These are phyloP conservation scores for Penicillium cosmopolitanum DNA, from an alignment of 495 filamentous ascomycete species.

Conservation along the genomic window DNA sequence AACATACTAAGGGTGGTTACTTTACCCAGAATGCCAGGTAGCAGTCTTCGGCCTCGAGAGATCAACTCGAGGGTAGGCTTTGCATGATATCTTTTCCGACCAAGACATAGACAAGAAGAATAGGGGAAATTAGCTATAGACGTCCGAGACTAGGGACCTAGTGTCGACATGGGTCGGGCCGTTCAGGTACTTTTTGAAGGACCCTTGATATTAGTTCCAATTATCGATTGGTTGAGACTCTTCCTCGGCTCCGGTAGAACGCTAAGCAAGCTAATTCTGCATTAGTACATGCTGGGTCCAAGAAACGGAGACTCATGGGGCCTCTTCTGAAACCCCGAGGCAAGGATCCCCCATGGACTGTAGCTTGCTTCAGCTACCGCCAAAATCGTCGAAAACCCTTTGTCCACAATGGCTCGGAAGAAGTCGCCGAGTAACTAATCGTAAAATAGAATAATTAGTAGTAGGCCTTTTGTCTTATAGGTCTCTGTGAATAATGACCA, in stretches of 20 bases:
- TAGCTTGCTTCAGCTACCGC: no score
- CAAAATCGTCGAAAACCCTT: no score
- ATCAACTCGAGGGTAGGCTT: background rate
- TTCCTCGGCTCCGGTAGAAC: slow-evolving; percentile 9
- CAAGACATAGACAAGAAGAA: background rate
- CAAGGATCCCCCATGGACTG: no score
- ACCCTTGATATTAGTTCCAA: background rate
- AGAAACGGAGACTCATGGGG: no score
- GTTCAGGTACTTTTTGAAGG: slow-evolving; percentile 1
- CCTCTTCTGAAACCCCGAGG: no score
- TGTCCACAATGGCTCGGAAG: no score
- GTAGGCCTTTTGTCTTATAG: no score
- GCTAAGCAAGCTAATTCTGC: slow-evolving; percentile 3
- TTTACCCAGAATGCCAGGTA: background rate
- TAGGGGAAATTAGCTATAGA: background rate
- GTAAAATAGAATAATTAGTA: no score
- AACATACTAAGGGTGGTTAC: background rate
- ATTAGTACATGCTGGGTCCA: background rate
- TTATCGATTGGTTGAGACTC: slow-evolving; percentile 1
- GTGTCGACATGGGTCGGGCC: slow-evolving; percentile 5
- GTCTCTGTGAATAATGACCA: no score
- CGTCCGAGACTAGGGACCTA: background rate
- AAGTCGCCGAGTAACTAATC: no score
- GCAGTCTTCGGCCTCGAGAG: background rate
- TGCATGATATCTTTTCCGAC: background rate